A percentile compares a stretch with the other conserved stretches of the same genome.
Evolutionary conservation across 768 basidiomycete species (phyloP).

Genomic region (Dictyophora rubrovolvata): DNA sequence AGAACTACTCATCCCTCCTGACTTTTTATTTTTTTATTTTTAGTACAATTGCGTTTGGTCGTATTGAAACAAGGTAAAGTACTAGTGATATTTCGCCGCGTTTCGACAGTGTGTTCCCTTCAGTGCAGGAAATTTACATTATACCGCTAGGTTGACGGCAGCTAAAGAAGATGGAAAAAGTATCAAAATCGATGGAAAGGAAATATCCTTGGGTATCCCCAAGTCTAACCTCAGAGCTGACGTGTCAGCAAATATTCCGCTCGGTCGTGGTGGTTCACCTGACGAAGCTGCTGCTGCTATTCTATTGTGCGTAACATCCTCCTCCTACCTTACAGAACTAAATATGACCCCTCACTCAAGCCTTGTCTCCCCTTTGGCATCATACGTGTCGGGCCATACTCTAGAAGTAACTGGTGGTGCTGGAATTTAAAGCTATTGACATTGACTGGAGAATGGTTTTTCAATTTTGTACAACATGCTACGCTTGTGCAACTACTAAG

Average conservation of each 20-base stretch:
- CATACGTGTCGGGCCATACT: conserved; percentile 76
- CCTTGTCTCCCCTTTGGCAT: conserved; percentile 67
- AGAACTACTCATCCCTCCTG: too few species aligned
- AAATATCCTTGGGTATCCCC: conserved; percentile 75
- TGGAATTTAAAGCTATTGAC: conserved; percentile 47
- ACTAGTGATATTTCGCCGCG: too few species aligned
- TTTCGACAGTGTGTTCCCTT: too few species aligned
- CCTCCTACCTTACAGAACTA: background rate
- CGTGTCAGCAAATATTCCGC: conserved; percentile 41
- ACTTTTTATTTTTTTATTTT: background rate
- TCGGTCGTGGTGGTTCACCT: conserved; percentile 52
- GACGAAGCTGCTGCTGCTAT: conserved; percentile 72
- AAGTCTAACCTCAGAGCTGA: conserved; percentile 26
- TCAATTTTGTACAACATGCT: too few species aligned
- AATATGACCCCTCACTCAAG: conserved; percentile 24
- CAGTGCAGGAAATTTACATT: background rate
- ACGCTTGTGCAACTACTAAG: too few species aligned
- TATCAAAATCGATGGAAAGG: conserved; percentile 76
- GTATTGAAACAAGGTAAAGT: conserved; percentile 68
- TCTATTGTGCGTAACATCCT: conserved; percentile 52
- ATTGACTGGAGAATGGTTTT: background rate
- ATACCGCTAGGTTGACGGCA: conserved; percentile 48
- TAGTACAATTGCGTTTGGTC: conserved; percentile 60
- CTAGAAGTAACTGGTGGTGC: conserved; percentile 76
- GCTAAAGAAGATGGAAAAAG: conserved; percentile 67